Evolutionary conservation across 163 green algal species (phyloP).

Genomic region (Volvox carteri): DNA sequence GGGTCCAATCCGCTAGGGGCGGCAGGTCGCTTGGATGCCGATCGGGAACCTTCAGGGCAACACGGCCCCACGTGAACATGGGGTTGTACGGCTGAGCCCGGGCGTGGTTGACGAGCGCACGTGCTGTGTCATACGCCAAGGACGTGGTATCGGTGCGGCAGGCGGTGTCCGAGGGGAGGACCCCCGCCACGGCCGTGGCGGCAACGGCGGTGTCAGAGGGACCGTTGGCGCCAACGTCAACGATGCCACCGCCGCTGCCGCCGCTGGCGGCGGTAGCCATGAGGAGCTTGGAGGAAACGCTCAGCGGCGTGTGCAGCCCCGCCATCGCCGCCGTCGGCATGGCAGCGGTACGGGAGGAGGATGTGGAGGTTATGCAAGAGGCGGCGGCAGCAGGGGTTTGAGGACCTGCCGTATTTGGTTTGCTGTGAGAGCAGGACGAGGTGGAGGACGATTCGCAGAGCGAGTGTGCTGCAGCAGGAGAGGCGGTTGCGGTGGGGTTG

Average conservation of each 20-base stretch:
- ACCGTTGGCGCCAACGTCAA: neutral
- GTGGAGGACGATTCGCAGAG: neutral
- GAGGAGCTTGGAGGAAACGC: neutral
- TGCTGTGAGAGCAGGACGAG: neutral
- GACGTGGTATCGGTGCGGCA: neutral
- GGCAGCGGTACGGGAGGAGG: neutral
- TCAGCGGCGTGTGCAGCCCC: neutral
- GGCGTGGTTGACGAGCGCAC: neutral
- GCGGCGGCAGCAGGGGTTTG: neutral
- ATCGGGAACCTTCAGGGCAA: conserved; percentile 41
- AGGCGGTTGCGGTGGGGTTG: neutral
- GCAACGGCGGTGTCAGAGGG: neutral
- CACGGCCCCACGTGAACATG: conserved; percentile 13
- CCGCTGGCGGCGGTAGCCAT: neutral
- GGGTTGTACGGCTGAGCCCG: neutral
- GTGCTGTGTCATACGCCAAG: conserved; percentile 4
- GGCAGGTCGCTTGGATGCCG: conserved; percentile 25
- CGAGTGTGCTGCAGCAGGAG: neutral
- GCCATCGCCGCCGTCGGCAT: neutral
- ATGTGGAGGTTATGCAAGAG: neutral
- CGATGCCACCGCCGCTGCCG: neutral
- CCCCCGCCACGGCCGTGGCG: no score
- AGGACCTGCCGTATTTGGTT: no score
- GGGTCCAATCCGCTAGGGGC: neutral
- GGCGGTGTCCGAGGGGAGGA: neutral